Evolutionary conservation across 345 rosid species (phyloP), one percentile per base, ranked within the genome.

Genomic region (Trapa bicornis): DNA sequence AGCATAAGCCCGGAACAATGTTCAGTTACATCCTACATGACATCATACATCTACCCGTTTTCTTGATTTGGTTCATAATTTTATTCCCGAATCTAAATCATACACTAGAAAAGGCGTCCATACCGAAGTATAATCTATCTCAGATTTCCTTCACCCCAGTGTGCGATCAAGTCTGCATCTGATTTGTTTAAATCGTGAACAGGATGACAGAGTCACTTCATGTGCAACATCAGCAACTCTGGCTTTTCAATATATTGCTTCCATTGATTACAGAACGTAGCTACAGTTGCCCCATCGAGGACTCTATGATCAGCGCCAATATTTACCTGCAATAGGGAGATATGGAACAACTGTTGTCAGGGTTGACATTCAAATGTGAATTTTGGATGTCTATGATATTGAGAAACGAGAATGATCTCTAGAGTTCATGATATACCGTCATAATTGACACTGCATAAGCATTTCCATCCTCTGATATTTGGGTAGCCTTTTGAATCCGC

Each of bases 251-350:
- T 81, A 22, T 82, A 85, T 64, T 74, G 82, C 84, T 92, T 92
- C 98, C 96, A 92, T 72, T 87, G 83, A 39, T 85, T 83, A 74
- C 98, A 92, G 75, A 91, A 92, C 77, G 84, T 79, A 45, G 98
- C 96, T 3, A 92, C 94, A 0, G 92, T 89, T 57, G 96, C 96
- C 67, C 98, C 98, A n/a, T 92, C 96, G 75, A 92, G 66, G 68
- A 92, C 96, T 76, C 96, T 80, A 69, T 89, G 98, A 78, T 92
- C 98, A 4, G 98, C 94, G 15, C 92, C 98, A 0, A 92, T 81
- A 71, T 89, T 92, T 52, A 89, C 86, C 98, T 89, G 81, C 52
- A 60, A 56, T 4, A 53, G n/a, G 35, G 10, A 64, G 38, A 70
- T 33, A 47, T 32, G 32, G 22, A 8, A 8, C 32, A 32, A 5